Percentiles rank a stretch among this genome's conserved stretches.
Evolutionary conservation across 23 red algal species (phyloP).

Genomic region (Chondrus crispus): DNA sequence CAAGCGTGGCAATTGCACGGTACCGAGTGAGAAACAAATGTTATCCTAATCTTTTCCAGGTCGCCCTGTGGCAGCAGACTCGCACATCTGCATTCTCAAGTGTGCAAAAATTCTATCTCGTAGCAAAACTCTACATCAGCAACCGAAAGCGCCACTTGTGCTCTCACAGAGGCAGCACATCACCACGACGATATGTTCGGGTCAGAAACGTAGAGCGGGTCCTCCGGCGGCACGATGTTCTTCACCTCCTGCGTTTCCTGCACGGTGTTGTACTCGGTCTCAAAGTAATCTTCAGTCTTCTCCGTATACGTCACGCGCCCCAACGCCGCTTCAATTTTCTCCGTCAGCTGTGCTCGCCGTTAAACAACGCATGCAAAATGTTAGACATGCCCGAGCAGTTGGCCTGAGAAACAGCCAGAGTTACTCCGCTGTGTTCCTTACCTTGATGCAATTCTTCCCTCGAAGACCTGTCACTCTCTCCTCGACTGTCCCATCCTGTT

Average conservation of each 20-base stretch:
- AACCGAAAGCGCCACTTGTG: neutral
- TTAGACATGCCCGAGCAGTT: neutral
- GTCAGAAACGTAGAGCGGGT: neutral
- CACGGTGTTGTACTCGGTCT: neutral
- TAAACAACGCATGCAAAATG: neutral
- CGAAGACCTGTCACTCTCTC: conserved; percentile 39
- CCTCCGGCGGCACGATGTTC: neutral
- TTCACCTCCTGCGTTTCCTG: neutral
- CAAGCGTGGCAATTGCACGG: no score
- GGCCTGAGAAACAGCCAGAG: neutral
- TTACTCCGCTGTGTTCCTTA: neutral
- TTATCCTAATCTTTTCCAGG: no score
- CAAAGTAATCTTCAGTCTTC: conserved; percentile 33
- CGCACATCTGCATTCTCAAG: neutral
- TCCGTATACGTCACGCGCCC: conserved; percentile 1
- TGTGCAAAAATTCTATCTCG: neutral
- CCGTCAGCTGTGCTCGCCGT: neutral
- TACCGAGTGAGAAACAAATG: no score
- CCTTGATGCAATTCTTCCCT: conserved; percentile 29
- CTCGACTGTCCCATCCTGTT: conserved; percentile 25
- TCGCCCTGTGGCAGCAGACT: no score
- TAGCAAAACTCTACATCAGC: neutral
- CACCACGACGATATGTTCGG: neutral
- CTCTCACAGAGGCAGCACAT: neutral
- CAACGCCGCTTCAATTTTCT: conserved; percentile 40